phyloP scores from a whole-genome alignment of 2,329 filamentous ascomycete genomes.

The Pseudopithomyces maydicus region DNA sequence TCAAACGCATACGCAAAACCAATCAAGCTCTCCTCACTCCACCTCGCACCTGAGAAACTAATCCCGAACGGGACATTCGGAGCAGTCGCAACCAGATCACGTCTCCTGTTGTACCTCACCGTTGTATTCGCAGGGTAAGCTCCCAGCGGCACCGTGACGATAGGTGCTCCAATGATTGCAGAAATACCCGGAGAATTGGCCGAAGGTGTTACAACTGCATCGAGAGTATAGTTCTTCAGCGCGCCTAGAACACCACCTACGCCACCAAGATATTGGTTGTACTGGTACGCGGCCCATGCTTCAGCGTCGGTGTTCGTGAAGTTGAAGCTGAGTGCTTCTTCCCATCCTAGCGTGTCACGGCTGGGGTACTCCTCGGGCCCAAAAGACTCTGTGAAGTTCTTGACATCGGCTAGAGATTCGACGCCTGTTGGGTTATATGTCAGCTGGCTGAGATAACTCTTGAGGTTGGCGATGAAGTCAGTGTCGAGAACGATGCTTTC shows the following conservation, averaged over 20 bases:
- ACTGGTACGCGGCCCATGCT: constrained; percentile 64
- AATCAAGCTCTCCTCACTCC: constrained; percentile 66
- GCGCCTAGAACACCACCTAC: constrained; percentile 66
- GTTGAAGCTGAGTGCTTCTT: constrained; percentile 56
- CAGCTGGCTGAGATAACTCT: constrained; percentile 62
- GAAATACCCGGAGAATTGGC: constrained; percentile 54
- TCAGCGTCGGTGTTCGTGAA: constrained; percentile 61
- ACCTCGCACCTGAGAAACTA: constrained; percentile 65
- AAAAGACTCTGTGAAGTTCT: constrained; percentile 60
- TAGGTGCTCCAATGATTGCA: constrained; percentile 63
- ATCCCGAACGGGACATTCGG: constrained; percentile 67
- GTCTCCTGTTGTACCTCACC: constrained; percentile 52
- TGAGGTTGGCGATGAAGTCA: constrained; percentile 65
- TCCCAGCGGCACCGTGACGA: constrained; percentile 68
- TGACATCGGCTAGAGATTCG: constrained; percentile 56
- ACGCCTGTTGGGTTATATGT: constrained; percentile 63
- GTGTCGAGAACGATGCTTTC: constrained; percentile 57
- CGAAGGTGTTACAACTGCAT: constrained; percentile 67
- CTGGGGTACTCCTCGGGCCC: constrained; percentile 63
- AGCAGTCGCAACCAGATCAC: constrained; percentile 58
- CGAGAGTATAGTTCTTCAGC: constrained; percentile 60
- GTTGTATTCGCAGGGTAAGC: constrained; percentile 56
- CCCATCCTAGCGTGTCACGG: constrained; percentile 64
- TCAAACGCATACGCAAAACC: constrained; percentile 72
- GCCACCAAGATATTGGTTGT: constrained; percentile 59